Evolutionary conservation across 2,329 filamentous ascomycete species (phyloP).

Genomic region (Exophiala viscosa): DNA sequence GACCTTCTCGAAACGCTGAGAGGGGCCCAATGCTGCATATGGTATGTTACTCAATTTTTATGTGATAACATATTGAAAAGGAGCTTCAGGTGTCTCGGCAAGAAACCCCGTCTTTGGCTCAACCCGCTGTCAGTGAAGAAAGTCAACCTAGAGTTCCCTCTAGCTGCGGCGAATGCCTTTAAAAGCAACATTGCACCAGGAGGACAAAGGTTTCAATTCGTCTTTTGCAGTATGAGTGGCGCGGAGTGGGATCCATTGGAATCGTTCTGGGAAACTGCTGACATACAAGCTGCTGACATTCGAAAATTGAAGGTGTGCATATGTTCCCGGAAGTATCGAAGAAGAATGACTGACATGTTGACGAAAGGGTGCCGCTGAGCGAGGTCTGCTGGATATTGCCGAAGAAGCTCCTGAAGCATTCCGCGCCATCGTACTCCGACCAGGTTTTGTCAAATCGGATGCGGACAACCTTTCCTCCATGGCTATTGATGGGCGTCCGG

Average conservation of each 20-base stretch:
- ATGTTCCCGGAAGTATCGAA: not conserved
- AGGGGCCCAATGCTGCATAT: constrained; percentile 7
- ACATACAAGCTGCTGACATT: constrained; percentile 3
- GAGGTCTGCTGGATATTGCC: constrained; percentile 10
- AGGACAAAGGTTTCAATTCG: constrained; percentile 7
- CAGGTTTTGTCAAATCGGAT: constrained; percentile 4
- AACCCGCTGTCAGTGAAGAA: constrained; percentile 3
- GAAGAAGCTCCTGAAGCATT: not conserved
- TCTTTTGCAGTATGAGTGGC: constrained; percentile 11
- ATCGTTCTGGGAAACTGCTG: no score
- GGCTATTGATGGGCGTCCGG: no score
- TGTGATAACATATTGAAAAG: not conserved
- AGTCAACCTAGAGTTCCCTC: constrained; percentile 7
- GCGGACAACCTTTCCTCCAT: no score
- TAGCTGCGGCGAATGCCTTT: constrained; percentile 9
- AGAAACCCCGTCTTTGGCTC: constrained; percentile 3
- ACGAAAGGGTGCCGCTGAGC: constrained; percentile 2
- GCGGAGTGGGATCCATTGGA: constrained; percentile 13
- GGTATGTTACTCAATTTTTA: not conserved
- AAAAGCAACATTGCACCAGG: not conserved
- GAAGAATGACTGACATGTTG: not conserved
- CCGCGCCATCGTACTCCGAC: constrained; percentile 7
- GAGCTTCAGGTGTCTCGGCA: constrained; percentile 6
- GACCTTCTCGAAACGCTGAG: constrained; percentile 5
- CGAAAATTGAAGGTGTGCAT: constrained; percentile 10